A percentile compares a stretch with the other conserved stretches of the same genome.
Evolutionary conservation across 2,329 filamentous ascomycete genomes (phyloP).

Genomic region (Sphaerulina musiva): DNA sequence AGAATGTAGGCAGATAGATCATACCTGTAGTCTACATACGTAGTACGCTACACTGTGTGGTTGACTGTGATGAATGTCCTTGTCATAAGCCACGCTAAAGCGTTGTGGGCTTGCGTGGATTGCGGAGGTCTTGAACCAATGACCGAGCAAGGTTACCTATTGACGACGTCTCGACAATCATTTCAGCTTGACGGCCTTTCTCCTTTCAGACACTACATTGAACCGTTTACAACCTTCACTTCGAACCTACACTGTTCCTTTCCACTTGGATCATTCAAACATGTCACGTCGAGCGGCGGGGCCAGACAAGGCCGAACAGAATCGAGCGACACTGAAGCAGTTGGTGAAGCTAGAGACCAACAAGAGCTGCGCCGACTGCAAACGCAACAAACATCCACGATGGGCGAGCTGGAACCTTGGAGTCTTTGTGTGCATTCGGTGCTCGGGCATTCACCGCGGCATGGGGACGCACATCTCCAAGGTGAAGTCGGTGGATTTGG

Average conservation of each 20-base stretch:
- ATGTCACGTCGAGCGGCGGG: conserved; percentile 76
- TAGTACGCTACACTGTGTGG: neutral
- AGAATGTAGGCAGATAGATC: conserved; percentile 13
- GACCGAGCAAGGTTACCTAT: too few species aligned
- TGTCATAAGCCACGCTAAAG: neutral
- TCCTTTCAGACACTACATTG: too few species aligned
- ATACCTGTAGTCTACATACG: too few species aligned
- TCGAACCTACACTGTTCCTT: neutral
- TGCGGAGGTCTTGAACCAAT: too few species aligned
- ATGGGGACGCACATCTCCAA: conserved; percentile 98
- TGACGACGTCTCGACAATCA: neutral
- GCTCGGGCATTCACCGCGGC: conserved; percentile 94
- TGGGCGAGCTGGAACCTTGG: conserved; percentile 99
- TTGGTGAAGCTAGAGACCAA: conserved; percentile 91
- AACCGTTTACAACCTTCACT: neutral
- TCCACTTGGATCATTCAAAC: conserved; percentile 3
- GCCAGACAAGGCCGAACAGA: conserved; percentile 84
- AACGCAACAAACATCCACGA: conserved; percentile 96
- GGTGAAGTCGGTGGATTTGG: conserved; percentile 96
- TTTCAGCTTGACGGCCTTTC: too few species aligned
- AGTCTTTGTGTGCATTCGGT: conserved; percentile 91
- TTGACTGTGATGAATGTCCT: neutral
- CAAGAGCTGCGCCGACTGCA: conserved; percentile 97
- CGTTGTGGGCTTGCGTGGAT: neutral
- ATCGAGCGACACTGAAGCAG: conserved; percentile 87